These are phyloP conservation scores for Rhododendron mucronatum DNA, from an alignment of 148 eudicot genomes.

Conservation along the genomic window DNA sequence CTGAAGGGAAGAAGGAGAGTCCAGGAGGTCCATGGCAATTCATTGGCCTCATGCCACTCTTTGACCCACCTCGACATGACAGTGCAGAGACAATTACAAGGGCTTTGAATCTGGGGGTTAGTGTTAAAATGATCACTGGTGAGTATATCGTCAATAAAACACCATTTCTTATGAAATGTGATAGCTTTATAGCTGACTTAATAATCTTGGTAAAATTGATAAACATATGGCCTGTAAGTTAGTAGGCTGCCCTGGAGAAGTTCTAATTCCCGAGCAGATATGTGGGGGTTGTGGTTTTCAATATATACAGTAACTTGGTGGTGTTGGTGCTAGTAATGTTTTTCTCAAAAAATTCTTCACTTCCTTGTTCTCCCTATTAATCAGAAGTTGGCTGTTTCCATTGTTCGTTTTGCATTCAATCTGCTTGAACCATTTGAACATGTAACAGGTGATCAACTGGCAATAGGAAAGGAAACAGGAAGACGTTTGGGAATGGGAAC, in stretches of 20 bases:
- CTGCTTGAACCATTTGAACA: neutral
- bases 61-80: constrained; percentile 61
- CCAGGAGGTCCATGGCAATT: constrained; percentile 55
- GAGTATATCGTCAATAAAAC: neutral
- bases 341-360: neutral
- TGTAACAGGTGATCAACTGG: constrained; percentile 49
- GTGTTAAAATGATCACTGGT: constrained; percentile 62
- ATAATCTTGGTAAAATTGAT: neutral
- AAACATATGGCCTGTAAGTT: neutral
- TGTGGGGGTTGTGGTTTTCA: neutral
- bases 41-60: constrained; percentile 50
- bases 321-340: neutral
- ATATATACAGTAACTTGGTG: neutral
- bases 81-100: constrained; percentile 53
- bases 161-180: neutral
- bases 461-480: constrained; percentile 57
- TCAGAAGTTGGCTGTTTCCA: neutral
- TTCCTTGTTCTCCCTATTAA: neutral
- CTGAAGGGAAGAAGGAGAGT: constrained; percentile 53
- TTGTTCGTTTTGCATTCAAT: neutral
- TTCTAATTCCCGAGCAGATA: neutral
- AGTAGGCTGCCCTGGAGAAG: neutral
- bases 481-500: constrained; percentile 60
- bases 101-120: constrained; percentile 54
- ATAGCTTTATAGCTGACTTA: neutral